Conservation (phyloP, 192 early-diverging fungal genomes). For the Jimgerdemannia flammicorona region DNA sequence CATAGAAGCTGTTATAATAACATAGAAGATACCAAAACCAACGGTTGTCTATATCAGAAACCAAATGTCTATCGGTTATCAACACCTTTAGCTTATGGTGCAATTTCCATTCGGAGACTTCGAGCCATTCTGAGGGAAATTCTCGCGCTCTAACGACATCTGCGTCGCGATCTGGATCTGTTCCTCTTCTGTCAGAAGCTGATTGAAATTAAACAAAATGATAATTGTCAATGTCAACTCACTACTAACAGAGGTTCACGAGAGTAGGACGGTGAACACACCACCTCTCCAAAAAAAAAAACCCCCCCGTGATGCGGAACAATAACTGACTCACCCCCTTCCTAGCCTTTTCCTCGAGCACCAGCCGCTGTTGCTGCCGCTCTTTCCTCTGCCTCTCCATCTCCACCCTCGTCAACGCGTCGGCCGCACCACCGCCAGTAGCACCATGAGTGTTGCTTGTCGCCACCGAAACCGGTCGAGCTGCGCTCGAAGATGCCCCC, state of each 20-base stretch:
- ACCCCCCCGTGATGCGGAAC: neutral
- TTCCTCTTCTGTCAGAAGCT: conserved; percentile 10
- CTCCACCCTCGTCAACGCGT: conserved; percentile 10
- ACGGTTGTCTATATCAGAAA: too few relatives aligned
- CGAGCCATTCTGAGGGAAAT: neutral
- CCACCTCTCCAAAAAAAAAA: neutral
- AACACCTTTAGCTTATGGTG: neutral
- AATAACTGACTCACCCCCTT: neutral
- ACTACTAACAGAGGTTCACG: neutral
- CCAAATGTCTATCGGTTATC: too few relatives aligned
- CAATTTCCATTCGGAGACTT: neutral
- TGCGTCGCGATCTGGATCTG: conserved; percentile 14
- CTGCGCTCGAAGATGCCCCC: too few relatives aligned
- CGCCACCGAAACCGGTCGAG: too few relatives aligned
- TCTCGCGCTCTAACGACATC: conserved; percentile 7
- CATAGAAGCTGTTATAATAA: too few relatives aligned
- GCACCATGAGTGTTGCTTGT: conserved; percentile 1
- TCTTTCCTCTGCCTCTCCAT: neutral
- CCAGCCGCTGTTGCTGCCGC: conserved; percentile 12
- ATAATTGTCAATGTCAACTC: neutral
- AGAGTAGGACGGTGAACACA: neutral
- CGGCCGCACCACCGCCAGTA: conserved; percentile 4
- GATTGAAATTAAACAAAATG: neutral
- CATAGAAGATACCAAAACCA: too few relatives aligned
- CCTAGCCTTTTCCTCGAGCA: conserved; percentile 11